phyloP scores from a whole-genome alignment of 768 basidiomycete species.

The Boletus sensibilis region DNA sequence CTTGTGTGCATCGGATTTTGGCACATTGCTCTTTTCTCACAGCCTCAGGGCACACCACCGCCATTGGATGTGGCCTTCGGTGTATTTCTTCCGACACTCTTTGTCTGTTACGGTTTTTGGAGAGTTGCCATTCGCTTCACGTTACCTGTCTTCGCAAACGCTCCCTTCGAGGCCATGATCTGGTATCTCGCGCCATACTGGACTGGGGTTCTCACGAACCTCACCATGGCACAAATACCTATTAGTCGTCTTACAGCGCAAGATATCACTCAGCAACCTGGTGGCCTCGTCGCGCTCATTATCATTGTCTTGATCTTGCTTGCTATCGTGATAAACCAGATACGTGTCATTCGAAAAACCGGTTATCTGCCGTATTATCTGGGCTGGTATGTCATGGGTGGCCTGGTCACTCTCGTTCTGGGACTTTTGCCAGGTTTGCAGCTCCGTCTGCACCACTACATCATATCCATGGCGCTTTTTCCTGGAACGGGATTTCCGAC shows the following conservation, averaged over 20 bases:
- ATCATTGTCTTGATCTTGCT: conserved; percentile 64
- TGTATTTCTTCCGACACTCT: conserved; percentile 74
- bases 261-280: conserved; percentile 63
- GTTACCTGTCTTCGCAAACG: conserved; percentile 62
- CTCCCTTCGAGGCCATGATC: conserved; percentile 69
- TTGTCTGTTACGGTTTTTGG: conserved; percentile 80
- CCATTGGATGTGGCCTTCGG: conserved; percentile 69
- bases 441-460: conserved; percentile 80
- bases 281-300: conserved; percentile 66
- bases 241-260: conserved; percentile 71
- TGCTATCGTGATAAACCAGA: conserved; percentile 66
- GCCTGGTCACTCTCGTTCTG: conserved; percentile 62
- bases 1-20: conserved; percentile 84
- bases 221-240: conserved; percentile 70
- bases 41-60: conserved; percentile 66
- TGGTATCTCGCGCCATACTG: conserved; percentile 79
- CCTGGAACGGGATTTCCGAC: conserved; percentile 83
- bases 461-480: conserved; percentile 69
- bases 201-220: conserved; percentile 73
- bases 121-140: conserved; percentile 71
- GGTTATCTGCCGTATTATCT: conserved; percentile 80
- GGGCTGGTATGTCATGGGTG: conserved; percentile 70
- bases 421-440: conserved; percentile 66
- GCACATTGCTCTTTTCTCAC: conserved; percentile 80
- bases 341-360: conserved; percentile 79